phyloP scores from a whole-genome alignment of 805 yeast genomes.

The Pichia ethanolica region DNA sequence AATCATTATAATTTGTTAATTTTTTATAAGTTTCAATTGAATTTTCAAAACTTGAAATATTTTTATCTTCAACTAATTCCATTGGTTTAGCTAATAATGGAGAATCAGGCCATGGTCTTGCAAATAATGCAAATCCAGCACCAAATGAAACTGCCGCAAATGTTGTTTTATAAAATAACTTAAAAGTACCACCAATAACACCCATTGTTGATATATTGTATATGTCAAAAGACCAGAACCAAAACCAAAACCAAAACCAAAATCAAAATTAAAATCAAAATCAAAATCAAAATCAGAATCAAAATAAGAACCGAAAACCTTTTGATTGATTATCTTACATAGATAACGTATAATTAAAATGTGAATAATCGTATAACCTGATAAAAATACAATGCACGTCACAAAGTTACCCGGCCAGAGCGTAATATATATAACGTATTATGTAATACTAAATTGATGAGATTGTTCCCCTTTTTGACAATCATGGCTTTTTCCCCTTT shows the following conservation, averaged over 20 bases:
- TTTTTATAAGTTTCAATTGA: not conserved
- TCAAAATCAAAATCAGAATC: not conserved
- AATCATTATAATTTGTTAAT: not conserved
- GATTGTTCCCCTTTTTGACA: too few relatives aligned
- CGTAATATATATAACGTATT: too few relatives aligned
- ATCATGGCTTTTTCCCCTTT: too few relatives aligned
- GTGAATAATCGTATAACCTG: too few relatives aligned
- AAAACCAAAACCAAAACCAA: too few relatives aligned
- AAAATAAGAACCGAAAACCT: too few relatives aligned
- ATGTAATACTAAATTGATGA: too few relatives aligned
- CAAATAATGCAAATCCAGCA: slow-evolving; percentile 25
- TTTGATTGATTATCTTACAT: too few relatives aligned
- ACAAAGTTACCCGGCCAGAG: too few relatives aligned
- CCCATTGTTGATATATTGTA: not conserved
- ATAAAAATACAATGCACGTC: too few relatives aligned
- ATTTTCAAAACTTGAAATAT: not conserved
- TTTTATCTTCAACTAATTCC: slow-evolving; percentile 4
- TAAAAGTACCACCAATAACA: slow-evolving; percentile 1
- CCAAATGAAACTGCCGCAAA: slow-evolving; percentile 18
- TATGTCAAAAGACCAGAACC: too few relatives aligned
- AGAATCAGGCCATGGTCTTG: slow-evolving; percentile 25
- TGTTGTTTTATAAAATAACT: slow-evolving; percentile 8
- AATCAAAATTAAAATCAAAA: not conserved
- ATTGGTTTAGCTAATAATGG: slow-evolving; percentile 11
- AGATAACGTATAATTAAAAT: too few relatives aligned